Conservation (phyloP, 1,139 yeast species). For the Magnusiomyces paraingens region DNA sequence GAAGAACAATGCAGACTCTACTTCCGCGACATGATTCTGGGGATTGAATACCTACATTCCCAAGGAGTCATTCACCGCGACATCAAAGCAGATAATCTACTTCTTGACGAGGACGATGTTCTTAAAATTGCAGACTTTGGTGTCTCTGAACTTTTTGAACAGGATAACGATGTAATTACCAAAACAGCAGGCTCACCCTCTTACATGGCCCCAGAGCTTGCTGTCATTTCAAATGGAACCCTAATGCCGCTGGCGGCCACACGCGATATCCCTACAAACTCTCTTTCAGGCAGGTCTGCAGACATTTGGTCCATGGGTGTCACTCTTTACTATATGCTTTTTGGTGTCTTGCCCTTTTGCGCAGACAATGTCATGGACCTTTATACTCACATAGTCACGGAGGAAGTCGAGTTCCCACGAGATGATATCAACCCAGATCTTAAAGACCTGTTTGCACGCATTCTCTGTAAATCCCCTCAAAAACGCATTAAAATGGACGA, state of each 20-base stretch:
- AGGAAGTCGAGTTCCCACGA: conserved; percentile 22
- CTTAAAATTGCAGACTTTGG: conserved; percentile 96
- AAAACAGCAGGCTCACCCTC: conserved; percentile 87
- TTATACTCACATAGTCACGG: conserved; percentile 30
- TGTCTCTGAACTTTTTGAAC: conserved; percentile 61
- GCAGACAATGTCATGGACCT: conserved; percentile 45
- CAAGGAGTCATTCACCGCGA: conserved; percentile 95
- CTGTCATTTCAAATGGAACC: conserved; percentile 35
- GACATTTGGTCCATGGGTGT: conserved; percentile 82
- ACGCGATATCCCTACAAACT: conserved; percentile 34
- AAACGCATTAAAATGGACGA: conserved; percentile 48
- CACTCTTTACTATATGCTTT: conserved; percentile 40
- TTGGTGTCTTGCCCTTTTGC: conserved; percentile 37
- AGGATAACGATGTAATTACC: conserved; percentile 40
- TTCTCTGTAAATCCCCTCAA: conserved; percentile 48
- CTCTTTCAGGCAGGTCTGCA: conserved; percentile 55
- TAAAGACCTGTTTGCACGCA: conserved; percentile 26
- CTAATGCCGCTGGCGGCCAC: conserved; percentile 17
- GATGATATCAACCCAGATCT: conserved; percentile 10
- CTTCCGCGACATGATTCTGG: conserved; percentile 80
- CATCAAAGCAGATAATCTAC: conserved; percentile 87
- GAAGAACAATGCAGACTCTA: conserved; percentile 38
- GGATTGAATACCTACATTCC: conserved; percentile 83
- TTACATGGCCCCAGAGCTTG: conserved; percentile 76
- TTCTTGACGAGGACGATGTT: conserved; percentile 64